Evolutionary conservation across 768 basidiomycete species (phyloP), one percentile per base, ranked within the genome.

Genomic region (Mycena olivaceomarginata): DNA sequence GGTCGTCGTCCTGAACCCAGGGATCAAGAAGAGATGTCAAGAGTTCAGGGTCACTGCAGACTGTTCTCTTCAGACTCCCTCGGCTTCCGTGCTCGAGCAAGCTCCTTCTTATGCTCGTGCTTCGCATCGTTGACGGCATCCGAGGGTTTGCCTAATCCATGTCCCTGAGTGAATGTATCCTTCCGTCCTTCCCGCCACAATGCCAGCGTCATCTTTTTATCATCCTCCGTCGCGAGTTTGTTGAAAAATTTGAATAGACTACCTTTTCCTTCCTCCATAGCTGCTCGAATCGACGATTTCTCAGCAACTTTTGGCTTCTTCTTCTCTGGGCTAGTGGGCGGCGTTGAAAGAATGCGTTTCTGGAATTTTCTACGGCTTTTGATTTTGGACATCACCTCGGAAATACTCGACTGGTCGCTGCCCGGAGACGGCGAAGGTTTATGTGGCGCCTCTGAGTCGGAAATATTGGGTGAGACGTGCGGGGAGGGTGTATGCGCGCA

Each of bases 311-410:
- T 69, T 22, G 53, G 37, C 40, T 45, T 69, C 43, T 70, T 70
- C 41, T 70, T 70, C 31, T 70, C 69, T 20, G 59, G 69, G 41
- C 69, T 70, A 0, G 69, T 31, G 11, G 59, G 69, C 59, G 59
- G 69, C 25, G 59, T 46, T 5, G 59, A 70, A 31, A 70, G 69
- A 40, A 70, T 46, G 3, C 59, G 57, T 25, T 70, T 70, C 15
- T 5, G 69, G 11, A n/a, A 2, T 37, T 69, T 69, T 12, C 15
- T 53, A 10, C 53, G 53, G 6, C 12, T 12, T 37, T 18, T 45
- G 13, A 66, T 66, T 2, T 9, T 31, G 13, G 45, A 11, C 64
- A 66, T 66, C 22, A 48, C 20, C 7, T 66, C 64, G 45, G 45
- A 46, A 11, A 41, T 41, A 22, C 31, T 39, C 2, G 59, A 40